Base-by-base conservation (phyloP, 1,284 basidiomycete species). In the Melampsora larici-populina region DNA sequence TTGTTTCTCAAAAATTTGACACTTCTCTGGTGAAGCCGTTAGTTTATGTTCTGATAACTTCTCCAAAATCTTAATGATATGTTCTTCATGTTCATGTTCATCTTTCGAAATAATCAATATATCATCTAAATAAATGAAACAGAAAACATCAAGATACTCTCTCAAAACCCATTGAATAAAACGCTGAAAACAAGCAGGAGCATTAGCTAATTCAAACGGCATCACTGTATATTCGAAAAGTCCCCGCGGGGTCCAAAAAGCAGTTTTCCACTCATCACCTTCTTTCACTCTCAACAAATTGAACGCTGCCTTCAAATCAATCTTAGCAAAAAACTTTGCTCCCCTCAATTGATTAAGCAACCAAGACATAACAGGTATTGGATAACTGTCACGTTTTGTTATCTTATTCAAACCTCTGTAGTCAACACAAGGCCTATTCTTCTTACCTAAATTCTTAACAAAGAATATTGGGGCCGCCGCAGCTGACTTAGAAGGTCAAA, bases 121-220 rank as follows among this genome's bases (percentile, higher is more conserved):
- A 33, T 74, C 71, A 74, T 74, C 63, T 43, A 76, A 43, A 36
- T 76, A 76, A 9, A 72, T 36, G n/a, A n/a, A 64, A 72, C 70
- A 72, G 36, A 43, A 51, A 26, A 66, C 26, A 36, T 74, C 15
- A 18, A 66, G 62, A 15, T 31, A 48, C 9, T 74, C 60, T 18
- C 58, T 3, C 17, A 73, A 46, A 31, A 73, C 58, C 55, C 17
- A 31, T 49, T 73, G 58, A n/a, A n/a, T n/a, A n/a, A n/a, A n/a
- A n/a, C n/a, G n/a, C n/a, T n/a, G n/a, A n/a, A n/a, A n/a, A n/a
- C 21, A 75, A 58, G 26, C 11, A 63, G 85, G 86, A 0, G 84
- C 84, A 78, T 86, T 87, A 66, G 82, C 84, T 6, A 86, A 80
- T 0, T 86, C 84, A 70, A 86, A 86, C 0, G 84, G 84, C 83